Conservation (phyloP, 257 asterid species). For the Paraleonurus japonicus region DNA sequence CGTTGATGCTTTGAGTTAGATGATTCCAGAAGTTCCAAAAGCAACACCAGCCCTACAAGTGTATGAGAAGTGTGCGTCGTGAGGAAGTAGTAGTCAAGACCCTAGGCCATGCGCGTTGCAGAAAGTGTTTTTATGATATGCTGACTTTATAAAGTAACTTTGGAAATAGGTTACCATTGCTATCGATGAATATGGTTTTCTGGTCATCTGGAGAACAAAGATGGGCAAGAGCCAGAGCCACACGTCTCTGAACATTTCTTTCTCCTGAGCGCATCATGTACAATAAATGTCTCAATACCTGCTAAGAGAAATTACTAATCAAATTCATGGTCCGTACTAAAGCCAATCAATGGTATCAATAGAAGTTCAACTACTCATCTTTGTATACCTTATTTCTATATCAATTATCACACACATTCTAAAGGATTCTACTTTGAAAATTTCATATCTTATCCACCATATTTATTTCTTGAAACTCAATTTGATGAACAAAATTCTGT, state of each 20-base stretch:
- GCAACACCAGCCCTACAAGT: constrained; percentile 68
- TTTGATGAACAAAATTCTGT: neutral
- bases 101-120: constrained; percentile 14
- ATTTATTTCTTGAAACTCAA: constrained; percentile 11
- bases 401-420: neutral
- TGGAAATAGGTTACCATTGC: constrained; percentile 51
- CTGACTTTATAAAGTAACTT: constrained; percentile 8
- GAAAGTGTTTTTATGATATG: constrained; percentile 12
- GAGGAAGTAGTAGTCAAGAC: constrained; percentile 11
- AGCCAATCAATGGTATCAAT: constrained; percentile 1
- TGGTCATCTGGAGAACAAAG: constrained; percentile 91
- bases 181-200: constrained; percentile 72
- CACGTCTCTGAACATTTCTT: constrained; percentile 68
- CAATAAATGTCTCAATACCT: constrained; percentile 86
- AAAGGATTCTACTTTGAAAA: constrained; percentile 8
- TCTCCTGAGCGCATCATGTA: constrained; percentile 89
- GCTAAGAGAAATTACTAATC: constrained; percentile 24
- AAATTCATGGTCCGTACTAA: constrained; percentile 16
- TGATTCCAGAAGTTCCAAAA: constrained; percentile 85
- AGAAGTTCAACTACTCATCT: neutral
- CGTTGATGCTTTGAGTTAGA: constrained; percentile 57
- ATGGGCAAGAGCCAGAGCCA: constrained; percentile 94
- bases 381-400: neutral
- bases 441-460: neutral
- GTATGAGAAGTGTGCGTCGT: constrained; percentile 22